Conservation (phyloP, 2,329 filamentous ascomycete species). For the Plenodomus lindquistii region DNA sequence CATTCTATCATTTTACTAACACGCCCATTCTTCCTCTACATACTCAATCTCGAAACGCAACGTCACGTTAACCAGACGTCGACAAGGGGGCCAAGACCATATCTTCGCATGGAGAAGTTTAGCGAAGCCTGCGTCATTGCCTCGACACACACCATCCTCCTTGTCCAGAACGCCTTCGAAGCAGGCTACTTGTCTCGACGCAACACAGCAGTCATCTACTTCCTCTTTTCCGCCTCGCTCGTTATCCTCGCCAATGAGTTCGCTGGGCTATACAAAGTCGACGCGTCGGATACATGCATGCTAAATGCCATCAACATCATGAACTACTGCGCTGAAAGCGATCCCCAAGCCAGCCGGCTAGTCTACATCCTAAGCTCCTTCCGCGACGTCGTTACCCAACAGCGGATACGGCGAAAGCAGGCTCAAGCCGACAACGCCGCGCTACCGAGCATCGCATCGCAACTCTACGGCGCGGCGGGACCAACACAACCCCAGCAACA, state of each 20-base stretch:
- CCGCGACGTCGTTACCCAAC: constrained; percentile 42
- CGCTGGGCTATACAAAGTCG: constrained; percentile 39
- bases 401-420: constrained; percentile 33
- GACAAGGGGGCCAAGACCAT: constrained; percentile 30
- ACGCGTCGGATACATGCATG: constrained; percentile 43
- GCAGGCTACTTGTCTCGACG: constrained; percentile 46
- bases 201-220: constrained; percentile 48
- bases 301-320: constrained; percentile 46
- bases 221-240: constrained; percentile 47
- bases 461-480: constrained; percentile 30
- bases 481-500: constrained; percentile 17
- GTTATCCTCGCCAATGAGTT: constrained; percentile 48
- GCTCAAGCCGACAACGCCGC: constrained; percentile 24
- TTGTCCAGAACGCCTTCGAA: constrained; percentile 47
- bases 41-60: constrained; percentile 54
- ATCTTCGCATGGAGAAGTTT: constrained; percentile 53
- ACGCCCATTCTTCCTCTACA: constrained; percentile 65
- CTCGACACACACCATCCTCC: constrained; percentile 46
- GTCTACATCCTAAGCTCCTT: constrained; percentile 46
- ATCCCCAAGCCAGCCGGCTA: constrained; percentile 45
- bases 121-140: constrained; percentile 50
- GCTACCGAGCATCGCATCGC: constrained; percentile 40
- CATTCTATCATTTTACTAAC: constrained; percentile 67
- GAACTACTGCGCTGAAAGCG: constrained; percentile 46
- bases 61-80: constrained; percentile 36